Evolutionary conservation across 495 filamentous ascomycete species (phyloP), one percentile per base, ranked within the genome.

Genomic region (Trichoderma virens): DNA sequence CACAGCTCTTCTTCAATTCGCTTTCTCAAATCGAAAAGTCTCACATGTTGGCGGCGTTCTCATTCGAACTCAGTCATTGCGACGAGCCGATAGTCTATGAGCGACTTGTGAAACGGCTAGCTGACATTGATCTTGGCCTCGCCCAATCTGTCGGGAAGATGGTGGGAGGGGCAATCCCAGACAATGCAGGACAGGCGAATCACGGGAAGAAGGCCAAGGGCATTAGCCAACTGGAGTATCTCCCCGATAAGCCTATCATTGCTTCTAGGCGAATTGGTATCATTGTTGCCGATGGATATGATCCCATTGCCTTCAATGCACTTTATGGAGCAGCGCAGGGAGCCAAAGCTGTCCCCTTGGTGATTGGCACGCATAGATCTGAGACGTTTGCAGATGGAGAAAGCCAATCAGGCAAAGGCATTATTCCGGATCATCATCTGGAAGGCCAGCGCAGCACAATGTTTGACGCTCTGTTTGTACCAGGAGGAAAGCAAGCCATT

Each of bases 21-120:
- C 75, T 94, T 47, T 86, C 85, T 1, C 69, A 78, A 1, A 76
- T 83, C 41, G 93, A 96, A 73, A 88, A 92, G 72, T 66, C 72
- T 14, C 91, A 96, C 74, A 70, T 94, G 4, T 75, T 81, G 28
- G 82, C 80, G 54, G 90, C 92, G 0, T 82, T 96, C 51, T 77
- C 80, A 5, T 96, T 96, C 72, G 92, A 96, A 75, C 83, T 96
- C 7, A 89, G 92, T 69, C 92, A 96, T 74, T 96, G 92, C 73
- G 91, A 95, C 56, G 91, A 96, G 59, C 87, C 88, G 0, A 69
- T 89, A 28, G 91, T 96, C 25, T 95, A 93, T 70, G 79, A 85
- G 62, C 83, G 88, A 68, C 85, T 94, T 77, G 79, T 81, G 3
- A 75, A 88, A 60, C 86, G 92, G 27, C 77, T 94, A 5, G 77